Percentiles rank a stretch among this genome's conserved stretches.
Evolutionary conservation across 345 rosid genomes (phyloP).

Genomic region (Eucalyptus marginata): DNA sequence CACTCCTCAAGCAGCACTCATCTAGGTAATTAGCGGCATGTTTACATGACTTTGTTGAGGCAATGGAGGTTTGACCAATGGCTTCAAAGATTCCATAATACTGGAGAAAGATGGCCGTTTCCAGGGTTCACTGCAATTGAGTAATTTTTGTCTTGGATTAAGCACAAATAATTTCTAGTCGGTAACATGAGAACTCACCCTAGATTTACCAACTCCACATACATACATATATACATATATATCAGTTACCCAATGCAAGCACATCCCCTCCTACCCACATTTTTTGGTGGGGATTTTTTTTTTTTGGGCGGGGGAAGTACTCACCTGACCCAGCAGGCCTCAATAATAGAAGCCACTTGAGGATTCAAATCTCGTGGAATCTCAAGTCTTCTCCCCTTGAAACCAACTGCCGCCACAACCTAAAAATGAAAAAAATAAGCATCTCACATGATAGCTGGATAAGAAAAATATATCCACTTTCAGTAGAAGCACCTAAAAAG

Average conservation of each 20-base stretch:
- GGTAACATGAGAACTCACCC: neutral
- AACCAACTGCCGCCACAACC: conserved; percentile 99
- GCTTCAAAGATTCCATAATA: conserved; percentile 75
- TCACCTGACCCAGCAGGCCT: conserved; percentile 91
- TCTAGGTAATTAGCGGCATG: conserved; percentile 8
- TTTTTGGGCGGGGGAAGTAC: neutral
- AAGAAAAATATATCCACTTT: neutral
- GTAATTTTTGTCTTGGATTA: neutral
- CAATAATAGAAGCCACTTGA: conserved; percentile 71
- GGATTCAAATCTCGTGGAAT: conserved; percentile 80
- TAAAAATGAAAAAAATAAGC: conserved; percentile 4
- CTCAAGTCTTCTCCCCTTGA: conserved; percentile 83
- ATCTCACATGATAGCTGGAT: neutral
- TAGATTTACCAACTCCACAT: neutral
- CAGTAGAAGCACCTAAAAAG: neutral
- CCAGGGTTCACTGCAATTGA: conserved; percentile 71
- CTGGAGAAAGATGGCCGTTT: conserved; percentile 87
- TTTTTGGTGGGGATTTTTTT: too few relatives aligned
- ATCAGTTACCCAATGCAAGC: neutral
- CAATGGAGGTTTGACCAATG: conserved; percentile 53
- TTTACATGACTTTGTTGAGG: conserved; percentile 48
- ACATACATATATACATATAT: neutral
- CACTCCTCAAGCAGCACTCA: neutral
- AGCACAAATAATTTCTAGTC: neutral
- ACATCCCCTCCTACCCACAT: neutral